Conservation (phyloP, 2,329 filamentous ascomycete genomes). For the Cytospora mali region DNA sequence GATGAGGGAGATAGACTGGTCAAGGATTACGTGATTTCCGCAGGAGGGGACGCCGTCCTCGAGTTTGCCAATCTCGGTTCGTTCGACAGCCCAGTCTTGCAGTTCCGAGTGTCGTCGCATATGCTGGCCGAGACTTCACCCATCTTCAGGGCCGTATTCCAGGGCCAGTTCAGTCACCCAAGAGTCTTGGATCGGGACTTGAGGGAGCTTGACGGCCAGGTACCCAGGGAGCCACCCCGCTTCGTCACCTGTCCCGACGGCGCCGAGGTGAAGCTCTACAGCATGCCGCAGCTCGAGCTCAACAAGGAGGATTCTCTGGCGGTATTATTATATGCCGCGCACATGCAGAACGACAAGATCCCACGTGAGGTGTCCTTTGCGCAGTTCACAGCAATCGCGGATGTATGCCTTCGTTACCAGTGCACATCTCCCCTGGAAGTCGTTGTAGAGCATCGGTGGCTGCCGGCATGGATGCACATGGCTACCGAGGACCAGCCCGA, state of each 20-base stretch:
- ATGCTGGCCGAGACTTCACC: conserved; percentile 55
- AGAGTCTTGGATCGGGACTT: conserved; percentile 31
- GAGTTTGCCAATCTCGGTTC: conserved; percentile 51
- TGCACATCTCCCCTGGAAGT: conserved; percentile 55
- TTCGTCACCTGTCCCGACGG: conserved; percentile 47
- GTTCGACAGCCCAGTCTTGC: conserved; percentile 43
- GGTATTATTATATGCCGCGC: conserved; percentile 54
- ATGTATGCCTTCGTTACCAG: conserved; percentile 52
- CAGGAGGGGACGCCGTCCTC: conserved; percentile 52
- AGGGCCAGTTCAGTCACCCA: conserved; percentile 22
- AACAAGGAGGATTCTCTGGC: conserved; percentile 47
- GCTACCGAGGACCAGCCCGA: conserved; percentile 52
- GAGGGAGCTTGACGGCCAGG: conserved; percentile 40
- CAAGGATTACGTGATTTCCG: conserved; percentile 47
- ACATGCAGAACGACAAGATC: conserved; percentile 50
- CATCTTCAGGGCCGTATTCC: conserved; percentile 54
- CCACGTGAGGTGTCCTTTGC: conserved; percentile 51
- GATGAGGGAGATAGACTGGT: conserved; percentile 41
- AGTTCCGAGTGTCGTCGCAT: conserved; percentile 55
- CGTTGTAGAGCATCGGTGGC: conserved; percentile 53
- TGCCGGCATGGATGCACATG: conserved; percentile 54
- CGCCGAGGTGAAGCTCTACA: conserved; percentile 49
- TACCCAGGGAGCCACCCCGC: conserved; percentile 39
- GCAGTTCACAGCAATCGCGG: conserved; percentile 55
- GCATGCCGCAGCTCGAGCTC: conserved; percentile 55